Conservation (phyloP, 345 rosid genomes). For the Hibiscus tridactylites region DNA sequence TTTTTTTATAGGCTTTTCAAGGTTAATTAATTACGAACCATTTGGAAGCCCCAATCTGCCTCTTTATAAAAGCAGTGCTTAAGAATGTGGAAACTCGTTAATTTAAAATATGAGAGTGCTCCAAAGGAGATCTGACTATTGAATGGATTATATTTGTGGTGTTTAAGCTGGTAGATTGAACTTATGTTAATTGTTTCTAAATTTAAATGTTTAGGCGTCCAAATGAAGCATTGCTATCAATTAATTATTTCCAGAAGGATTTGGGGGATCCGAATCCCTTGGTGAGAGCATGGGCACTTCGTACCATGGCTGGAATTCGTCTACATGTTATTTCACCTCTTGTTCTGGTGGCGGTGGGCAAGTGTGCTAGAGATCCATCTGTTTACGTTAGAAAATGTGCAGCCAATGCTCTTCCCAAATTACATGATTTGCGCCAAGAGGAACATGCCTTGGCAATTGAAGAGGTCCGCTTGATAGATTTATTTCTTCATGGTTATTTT, state of each 20-base stretch:
- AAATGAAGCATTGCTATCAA: conserved; percentile 87
- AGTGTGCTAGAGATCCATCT: conserved; percentile 89
- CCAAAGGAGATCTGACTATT: background rate
- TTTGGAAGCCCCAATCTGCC: background rate
- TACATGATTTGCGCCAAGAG: conserved; percentile 71
- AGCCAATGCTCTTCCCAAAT: conserved; percentile 92
- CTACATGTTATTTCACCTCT: conserved; percentile 82
- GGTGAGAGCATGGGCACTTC: conserved; percentile 98
- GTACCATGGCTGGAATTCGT: conserved; percentile 93
- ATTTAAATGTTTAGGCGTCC: conserved; percentile 60
- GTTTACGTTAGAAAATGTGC: conserved; percentile 93
- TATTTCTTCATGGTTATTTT: background rate
- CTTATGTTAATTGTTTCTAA: background rate
- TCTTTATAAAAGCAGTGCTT: background rate
- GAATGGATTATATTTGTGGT: background rate
- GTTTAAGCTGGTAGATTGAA: background rate
- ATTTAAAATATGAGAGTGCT: background rate
- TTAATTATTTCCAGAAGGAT: conserved; percentile 91
- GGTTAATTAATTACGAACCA: background rate
- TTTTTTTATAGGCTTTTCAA: background rate
- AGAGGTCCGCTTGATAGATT: conserved; percentile 48
- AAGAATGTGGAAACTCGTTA: background rate
- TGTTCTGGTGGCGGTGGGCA: conserved; percentile 71
- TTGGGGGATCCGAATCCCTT: conserved; percentile 91
- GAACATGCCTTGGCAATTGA: conserved; percentile 62